Percentiles rank a stretch among this genome's conserved stretches.
Evolutionary conservation across 441 rosid genomes (phyloP).

Genomic region (Geranium incanum): DNA sequence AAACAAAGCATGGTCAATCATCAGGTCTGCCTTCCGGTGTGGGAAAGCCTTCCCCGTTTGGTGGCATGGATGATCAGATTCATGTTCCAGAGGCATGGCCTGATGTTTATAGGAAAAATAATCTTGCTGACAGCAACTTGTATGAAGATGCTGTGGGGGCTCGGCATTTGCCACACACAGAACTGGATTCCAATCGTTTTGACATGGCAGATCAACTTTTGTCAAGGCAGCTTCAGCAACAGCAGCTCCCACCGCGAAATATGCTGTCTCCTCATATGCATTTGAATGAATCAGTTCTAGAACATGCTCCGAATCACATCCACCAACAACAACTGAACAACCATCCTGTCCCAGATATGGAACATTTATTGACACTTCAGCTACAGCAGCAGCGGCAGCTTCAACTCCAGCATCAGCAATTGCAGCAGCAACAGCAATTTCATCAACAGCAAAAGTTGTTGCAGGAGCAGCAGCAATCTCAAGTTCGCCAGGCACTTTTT

Average conservation of each 20-base stretch:
- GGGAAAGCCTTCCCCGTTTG: constrained; percentile 7
- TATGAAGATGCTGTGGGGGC: constrained; percentile 44
- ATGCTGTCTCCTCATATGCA: constrained; percentile 18
- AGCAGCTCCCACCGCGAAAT: constrained; percentile 22
- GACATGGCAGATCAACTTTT: constrained; percentile 47
- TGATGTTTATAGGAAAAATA: constrained; percentile 41
- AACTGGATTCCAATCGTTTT: constrained; percentile 42
- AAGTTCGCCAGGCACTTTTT: constrained; percentile 50
- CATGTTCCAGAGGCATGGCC: constrained; percentile 45
- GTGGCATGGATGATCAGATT: constrained; percentile 30
- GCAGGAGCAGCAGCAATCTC: constrained; percentile 24
- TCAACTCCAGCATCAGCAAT: constrained; percentile 15
- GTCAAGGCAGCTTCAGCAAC: constrained; percentile 41
- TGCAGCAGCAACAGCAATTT: constrained; percentile 24
- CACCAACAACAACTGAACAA: constrained; percentile 23
- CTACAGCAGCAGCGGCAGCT: constrained; percentile 18
- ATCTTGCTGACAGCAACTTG: constrained; percentile 26
- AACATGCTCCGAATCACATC: constrained; percentile 22
- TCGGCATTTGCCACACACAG: constrained; percentile 41
- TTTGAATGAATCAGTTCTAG: constrained; percentile 23
- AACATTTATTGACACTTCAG: constrained; percentile 45
- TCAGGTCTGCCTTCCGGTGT: constrained; percentile 34
- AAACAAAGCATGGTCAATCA: constrained; percentile 36
- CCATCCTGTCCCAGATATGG: constrained; percentile 33
- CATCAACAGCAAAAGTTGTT: constrained; percentile 35